Conservation (phyloP, 768 basidiomycete species). For the Agaricus bisporus region DNA sequence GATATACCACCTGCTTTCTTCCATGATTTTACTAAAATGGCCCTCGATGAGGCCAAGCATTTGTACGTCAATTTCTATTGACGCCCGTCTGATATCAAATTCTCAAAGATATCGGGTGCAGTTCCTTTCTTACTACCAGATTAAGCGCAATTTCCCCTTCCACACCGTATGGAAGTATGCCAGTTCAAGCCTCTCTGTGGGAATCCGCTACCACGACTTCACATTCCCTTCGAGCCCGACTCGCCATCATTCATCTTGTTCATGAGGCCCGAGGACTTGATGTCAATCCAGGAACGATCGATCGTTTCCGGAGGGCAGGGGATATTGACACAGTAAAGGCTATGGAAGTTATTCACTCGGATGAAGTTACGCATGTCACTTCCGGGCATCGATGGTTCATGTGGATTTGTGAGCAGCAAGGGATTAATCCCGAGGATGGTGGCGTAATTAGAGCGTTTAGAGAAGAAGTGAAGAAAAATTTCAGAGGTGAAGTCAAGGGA, state of each 20-base stretch:
- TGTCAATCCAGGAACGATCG: conserved; percentile 78
- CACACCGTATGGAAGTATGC: conserved; percentile 67
- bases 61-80: conserved; percentile 34
- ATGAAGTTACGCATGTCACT: conserved; percentile 80
- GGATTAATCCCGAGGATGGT: conserved; percentile 5
- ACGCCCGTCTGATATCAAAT: neutral
- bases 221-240: conserved; percentile 58
- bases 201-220: conserved; percentile 67
- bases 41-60: conserved; percentile 82
- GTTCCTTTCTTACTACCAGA: conserved; percentile 54
- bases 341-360: conserved; percentile 72
- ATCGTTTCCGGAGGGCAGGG: conserved; percentile 59
- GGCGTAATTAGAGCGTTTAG: conserved; percentile 51
- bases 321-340: conserved; percentile 61
- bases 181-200: conserved; percentile 78
- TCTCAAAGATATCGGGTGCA: conserved; percentile 11
- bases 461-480: conserved; percentile 61
- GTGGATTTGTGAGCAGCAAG: conserved; percentile 52
- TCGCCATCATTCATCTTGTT: conserved; percentile 82
- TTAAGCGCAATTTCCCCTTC: conserved; percentile 55
- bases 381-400: conserved; percentile 82
- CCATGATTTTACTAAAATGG: conserved; percentile 79
- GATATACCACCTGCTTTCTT: conserved; percentile 71
- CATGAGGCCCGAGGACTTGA: conserved; percentile 83
- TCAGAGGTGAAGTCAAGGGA: conserved; percentile 69